Evolutionary conservation across 805 yeast genomes (phyloP).

Genomic region (Wickerhamomyces sydowiorum): DNA sequence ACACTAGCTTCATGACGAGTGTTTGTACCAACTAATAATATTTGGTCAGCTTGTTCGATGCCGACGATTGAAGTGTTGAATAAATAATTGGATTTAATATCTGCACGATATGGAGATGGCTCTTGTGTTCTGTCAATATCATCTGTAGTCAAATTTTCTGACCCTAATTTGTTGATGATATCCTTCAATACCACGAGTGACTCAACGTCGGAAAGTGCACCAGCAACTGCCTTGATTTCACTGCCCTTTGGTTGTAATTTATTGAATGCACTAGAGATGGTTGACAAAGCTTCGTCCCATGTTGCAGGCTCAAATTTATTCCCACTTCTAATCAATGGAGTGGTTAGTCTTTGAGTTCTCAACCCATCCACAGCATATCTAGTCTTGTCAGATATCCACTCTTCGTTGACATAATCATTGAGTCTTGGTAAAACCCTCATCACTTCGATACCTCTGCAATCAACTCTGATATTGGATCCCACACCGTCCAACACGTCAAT

Average conservation of each 20-base stretch:
- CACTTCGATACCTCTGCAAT: constrained; percentile 81
- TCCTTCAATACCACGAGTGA: constrained; percentile 79
- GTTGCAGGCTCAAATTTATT: constrained; percentile 67
- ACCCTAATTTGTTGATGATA: constrained; percentile 66
- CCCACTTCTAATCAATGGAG: constrained; percentile 70
- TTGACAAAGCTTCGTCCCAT: constrained; percentile 81
- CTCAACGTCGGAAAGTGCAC: constrained; percentile 80
- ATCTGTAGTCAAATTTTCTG: constrained; percentile 77
- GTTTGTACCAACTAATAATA: constrained; percentile 77
- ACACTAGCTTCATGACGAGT: constrained; percentile 91
- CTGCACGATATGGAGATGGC: constrained; percentile 58
- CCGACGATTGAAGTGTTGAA: constrained; percentile 79
- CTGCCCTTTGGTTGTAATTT: constrained; percentile 53
- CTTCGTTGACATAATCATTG: constrained; percentile 84
- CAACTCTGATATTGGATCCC: constrained; percentile 80
- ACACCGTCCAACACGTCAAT: constrained; percentile 80
- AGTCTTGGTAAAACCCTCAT: constrained; percentile 83
- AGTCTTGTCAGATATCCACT: constrained; percentile 87
- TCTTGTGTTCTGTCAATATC: constrained; percentile 40
- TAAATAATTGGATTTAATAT: constrained; percentile 70
- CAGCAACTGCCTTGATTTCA: constrained; percentile 77
- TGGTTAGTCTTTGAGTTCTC: constrained; percentile 79
- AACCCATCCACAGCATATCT: constrained; percentile 84
- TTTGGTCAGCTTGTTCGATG: constrained; percentile 77
- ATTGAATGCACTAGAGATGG: constrained; percentile 57